phyloP scores from a whole-genome alignment of 306 rosid species.

The Fagus sylvatica region DNA sequence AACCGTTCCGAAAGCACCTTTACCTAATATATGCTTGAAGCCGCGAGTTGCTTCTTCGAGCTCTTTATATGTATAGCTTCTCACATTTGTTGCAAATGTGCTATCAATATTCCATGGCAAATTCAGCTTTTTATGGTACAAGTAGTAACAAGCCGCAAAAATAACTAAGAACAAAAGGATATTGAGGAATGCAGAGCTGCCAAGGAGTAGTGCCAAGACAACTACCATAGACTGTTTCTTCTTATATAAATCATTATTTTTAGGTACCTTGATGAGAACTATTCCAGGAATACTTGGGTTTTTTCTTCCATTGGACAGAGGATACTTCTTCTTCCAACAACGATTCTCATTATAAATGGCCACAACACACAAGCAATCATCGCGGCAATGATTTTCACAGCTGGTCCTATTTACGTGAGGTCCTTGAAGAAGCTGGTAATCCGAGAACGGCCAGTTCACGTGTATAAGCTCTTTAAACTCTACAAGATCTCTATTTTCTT shows the following conservation, averaged over 20 bases:
- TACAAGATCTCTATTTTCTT: background rate
- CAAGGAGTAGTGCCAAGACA: constrained; percentile 26
- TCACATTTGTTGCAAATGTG: background rate
- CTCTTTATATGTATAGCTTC: constrained; percentile 9
- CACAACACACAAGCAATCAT: constrained; percentile 19
- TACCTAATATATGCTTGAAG: constrained; percentile 27
- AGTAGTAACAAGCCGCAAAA: background rate
- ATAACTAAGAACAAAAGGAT: background rate
- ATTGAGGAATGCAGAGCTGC: constrained; percentile 35
- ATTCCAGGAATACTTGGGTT: background rate
- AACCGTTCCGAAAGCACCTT: constrained; percentile 31
- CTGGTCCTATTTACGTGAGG: background rate
- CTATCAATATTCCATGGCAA: background rate
- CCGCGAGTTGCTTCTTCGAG: constrained; percentile 29
- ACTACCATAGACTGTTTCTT: constrained; percentile 3
- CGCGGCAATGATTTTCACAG: constrained; percentile 9
- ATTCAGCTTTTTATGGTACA: background rate
- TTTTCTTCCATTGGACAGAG: constrained; percentile 30
- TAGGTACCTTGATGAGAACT: constrained; percentile 8
- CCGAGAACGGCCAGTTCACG: background rate
- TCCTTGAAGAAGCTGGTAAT: background rate
- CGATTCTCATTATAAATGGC: background rate
- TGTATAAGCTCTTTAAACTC: background rate
- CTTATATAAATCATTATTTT: background rate
- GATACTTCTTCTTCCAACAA: constrained; percentile 29